A percentile compares a stretch with the other conserved stretches of the same genome.
Evolutionary conservation across 2,329 filamentous ascomycete genomes (phyloP).

Genomic region (Phyllosticta paracitricarpa): DNA sequence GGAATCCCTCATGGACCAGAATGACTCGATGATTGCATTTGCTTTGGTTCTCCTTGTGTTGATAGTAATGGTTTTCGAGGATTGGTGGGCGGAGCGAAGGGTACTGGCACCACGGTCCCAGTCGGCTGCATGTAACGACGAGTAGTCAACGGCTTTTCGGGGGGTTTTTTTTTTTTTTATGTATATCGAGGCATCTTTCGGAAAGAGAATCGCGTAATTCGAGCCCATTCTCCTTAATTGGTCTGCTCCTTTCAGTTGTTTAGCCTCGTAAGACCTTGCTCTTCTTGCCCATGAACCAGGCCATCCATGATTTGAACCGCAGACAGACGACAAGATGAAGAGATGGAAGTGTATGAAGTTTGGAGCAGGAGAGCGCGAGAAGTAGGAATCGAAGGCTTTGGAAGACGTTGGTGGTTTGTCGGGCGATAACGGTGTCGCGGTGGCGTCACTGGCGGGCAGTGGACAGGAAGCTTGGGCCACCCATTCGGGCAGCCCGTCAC

Average conservation of each 20-base stretch:
- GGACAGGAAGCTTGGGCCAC: not conserved
- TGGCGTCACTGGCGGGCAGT: not conserved
- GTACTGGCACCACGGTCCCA: not conserved
- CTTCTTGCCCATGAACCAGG: too few relatives aligned
- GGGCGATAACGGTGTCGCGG: not conserved
- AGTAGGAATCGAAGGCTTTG: not conserved
- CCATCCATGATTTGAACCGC: too few relatives aligned
- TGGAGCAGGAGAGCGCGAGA: too few relatives aligned
- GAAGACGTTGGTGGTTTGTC: not conserved
- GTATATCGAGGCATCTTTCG: too few relatives aligned
- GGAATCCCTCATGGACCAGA: not conserved
- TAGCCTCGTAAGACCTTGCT: too few relatives aligned
- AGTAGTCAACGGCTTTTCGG: not conserved
- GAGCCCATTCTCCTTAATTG: not conserved
- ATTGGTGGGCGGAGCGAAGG: not conserved
- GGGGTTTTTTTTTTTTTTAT: not conserved
- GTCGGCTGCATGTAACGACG: not conserved
- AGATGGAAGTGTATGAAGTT: too few relatives aligned
- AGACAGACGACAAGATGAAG: too few relatives aligned
- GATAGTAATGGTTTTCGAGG: not conserved
- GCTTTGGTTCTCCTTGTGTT: not conserved
- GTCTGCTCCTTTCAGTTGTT: too few relatives aligned
- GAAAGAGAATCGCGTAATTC: not conserved
- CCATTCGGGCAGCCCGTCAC: not conserved
- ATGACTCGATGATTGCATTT: not conserved